Percentiles rank a stretch among this genome's conserved stretches.
Conservation (phyloP, 2,329 filamentous ascomycete genomes). For the Penicillium nordicum region DNA sequence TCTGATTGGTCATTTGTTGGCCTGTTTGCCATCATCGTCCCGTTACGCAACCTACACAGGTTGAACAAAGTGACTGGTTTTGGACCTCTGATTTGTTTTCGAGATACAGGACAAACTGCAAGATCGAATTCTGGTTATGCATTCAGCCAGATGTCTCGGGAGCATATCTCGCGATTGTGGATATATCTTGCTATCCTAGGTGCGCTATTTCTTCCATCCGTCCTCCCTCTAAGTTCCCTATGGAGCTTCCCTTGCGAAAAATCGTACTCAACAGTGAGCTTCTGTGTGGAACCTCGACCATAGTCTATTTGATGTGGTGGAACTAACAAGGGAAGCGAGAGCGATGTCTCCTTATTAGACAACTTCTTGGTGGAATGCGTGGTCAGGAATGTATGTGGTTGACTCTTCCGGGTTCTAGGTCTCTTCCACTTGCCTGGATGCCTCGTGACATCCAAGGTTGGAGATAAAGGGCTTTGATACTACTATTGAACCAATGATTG, state of each 20-base stretch:
- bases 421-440: background rate
- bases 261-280: background rate
- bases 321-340: too few species aligned
- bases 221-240: background rate
- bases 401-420: background rate
- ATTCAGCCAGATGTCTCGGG: background rate
- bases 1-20: conserved; percentile 43
- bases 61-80: background rate
- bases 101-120: background rate
- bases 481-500: background rate
- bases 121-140: background rate
- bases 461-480: background rate
- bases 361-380: background rate
- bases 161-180: background rate
- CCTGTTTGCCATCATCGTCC: conserved; percentile 43
- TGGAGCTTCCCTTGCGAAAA: background rate
- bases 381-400: background rate
- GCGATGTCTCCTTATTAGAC: background rate
- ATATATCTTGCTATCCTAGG: too few species aligned
- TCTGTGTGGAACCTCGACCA: background rate
- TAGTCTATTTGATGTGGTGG: background rate
- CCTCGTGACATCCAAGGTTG: background rate
- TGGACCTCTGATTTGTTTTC: background rate
- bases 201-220: too few species aligned
- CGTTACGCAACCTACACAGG: conserved; percentile 29